Evolutionary conservation across 208 protist species (phyloP).

Genomic region (Entamoeba histolytica): DNA sequence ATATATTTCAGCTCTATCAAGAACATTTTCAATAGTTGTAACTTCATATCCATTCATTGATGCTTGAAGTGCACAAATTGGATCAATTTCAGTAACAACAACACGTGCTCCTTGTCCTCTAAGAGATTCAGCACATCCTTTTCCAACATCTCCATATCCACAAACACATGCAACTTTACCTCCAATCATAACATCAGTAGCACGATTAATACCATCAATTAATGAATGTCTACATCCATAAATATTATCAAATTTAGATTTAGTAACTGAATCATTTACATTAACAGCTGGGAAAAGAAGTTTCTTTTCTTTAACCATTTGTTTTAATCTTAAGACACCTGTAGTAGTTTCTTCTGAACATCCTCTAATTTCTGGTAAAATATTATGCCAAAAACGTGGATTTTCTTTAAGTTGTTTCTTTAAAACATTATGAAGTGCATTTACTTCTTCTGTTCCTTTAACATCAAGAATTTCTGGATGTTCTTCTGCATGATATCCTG

Average conservation of each 20-base stretch:
- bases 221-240: slow-evolving; percentile 94
- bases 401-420: slow-evolving; percentile 36
- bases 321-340: slow-evolving; percentile 89
- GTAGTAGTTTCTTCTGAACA: slow-evolving; percentile 98
- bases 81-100: slow-evolving; percentile 92
- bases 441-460: slow-evolving; percentile 46
- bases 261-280: slow-evolving; percentile 98
- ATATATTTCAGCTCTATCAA: slow-evolving; percentile 69
- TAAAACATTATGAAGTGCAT: slow-evolving; percentile 40
- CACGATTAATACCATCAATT: slow-evolving; percentile 92
- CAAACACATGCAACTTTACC: slow-evolving; percentile 83
- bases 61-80: slow-evolving; percentile 97
- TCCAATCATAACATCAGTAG: slow-evolving; percentile 96
- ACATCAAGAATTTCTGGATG: slow-evolving; percentile 41
- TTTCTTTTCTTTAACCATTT: slow-evolving; percentile 65
- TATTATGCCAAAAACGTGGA: slow-evolving; percentile 39
- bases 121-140: slow-evolving; percentile 82
- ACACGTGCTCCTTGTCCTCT: slow-evolving; percentile 74
- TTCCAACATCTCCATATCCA: slow-evolving; percentile 95
- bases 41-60: slow-evolving; percentile 89
- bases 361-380: slow-evolving; percentile 68
- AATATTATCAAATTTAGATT: slow-evolving; percentile 98
- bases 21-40: slow-evolving; percentile 67
- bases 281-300: slow-evolving; percentile 94
- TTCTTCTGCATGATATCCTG: slow-evolving; percentile 56